Evolutionary conservation across 805 yeast species (phyloP).

Genomic region (Maudiozyma bulderi): DNA sequence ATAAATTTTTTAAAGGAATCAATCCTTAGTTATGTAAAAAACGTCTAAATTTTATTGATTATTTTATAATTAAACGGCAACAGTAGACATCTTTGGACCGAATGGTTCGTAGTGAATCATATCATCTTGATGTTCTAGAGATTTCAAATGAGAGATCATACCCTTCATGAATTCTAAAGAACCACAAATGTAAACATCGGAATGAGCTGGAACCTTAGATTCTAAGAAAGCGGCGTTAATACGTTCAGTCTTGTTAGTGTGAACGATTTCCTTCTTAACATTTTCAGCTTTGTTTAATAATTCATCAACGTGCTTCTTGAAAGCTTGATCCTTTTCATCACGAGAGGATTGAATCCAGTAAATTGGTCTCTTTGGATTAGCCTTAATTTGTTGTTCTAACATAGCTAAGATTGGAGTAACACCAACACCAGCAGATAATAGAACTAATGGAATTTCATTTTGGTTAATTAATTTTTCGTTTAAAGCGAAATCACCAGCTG

Average conservation of each 20-base stretch:
- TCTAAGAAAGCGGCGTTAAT: constrained; percentile 18
- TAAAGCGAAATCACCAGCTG: constrained; percentile 44
- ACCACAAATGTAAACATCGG: constrained; percentile 28
- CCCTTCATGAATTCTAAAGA: constrained; percentile 23
- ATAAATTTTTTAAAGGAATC: not conserved
- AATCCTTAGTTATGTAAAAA: too few species aligned
- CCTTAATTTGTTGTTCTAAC: constrained; percentile 29
- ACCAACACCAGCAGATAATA: constrained; percentile 58
- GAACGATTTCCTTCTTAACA: constrained; percentile 11
- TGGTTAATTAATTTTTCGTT: constrained; percentile 22
- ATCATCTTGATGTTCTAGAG: constrained; percentile 17
- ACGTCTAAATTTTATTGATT: too few species aligned
- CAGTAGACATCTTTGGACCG: constrained; percentile 29
- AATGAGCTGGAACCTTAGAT: constrained; percentile 17
- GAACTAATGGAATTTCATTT: constrained; percentile 28
- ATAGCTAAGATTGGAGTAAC: constrained; percentile 55
- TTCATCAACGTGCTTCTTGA: constrained; percentile 18
- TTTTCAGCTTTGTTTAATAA: constrained; percentile 10
- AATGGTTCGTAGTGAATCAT: constrained; percentile 27
- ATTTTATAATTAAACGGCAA: constrained; percentile 2
- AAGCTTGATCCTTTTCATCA: constrained; percentile 18
- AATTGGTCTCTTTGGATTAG: constrained; percentile 24
- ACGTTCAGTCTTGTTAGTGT: constrained; percentile 19
- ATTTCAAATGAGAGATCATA: constrained; percentile 16
- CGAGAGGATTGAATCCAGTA: constrained; percentile 26